Base-by-base conservation (phyloP, 495 filamentous ascomycete species). In the Trichoderma virens region DNA sequence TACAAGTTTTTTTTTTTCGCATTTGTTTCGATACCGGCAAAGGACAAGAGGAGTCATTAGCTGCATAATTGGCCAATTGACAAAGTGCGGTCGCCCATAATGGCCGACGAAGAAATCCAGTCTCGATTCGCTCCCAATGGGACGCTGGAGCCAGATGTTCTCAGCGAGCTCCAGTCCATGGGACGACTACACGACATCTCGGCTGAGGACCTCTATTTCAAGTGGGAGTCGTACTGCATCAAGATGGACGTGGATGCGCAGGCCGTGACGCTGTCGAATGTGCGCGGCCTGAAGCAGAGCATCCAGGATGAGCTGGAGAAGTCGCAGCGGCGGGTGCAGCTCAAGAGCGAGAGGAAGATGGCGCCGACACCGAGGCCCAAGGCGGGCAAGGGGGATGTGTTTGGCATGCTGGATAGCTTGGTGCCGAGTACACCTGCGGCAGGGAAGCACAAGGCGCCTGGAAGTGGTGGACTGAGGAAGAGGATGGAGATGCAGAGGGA, bases 141-240 rank as follows among this genome's bases (percentile, higher is more conserved):
- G 25, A 23, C 35, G 8, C 77, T 93, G 11, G 81, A 87, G 56
- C 78, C 86, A 62, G 91, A 96, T 74, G 81, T 97, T 59, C 75
- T 89, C 43, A 76, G 80, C 25, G 93, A 97, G 74, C 79, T 98
- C 45, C 82, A 86, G 69, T 92, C 89, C 31, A 95, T 97, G 67
- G 83, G 94, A 73, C 86, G 87, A 61, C 77, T 97, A 20, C 90
- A 96, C 74, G 81, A 83, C 23, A 82, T 97, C 64, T 79, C 83
- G 32, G 79, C 84, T 30, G 84, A 97, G 71, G 93, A 98, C 69
- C 80, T 97, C 20, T 96, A 89, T 72, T 97, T 87, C 84, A 96
- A 97, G 83, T 98, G 94, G 94, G 93, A 98, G 70, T 91, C 91
- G 0, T 98, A 97, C 79, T 89, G 86, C 71, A 88, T 98, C 68